Evolutionary conservation across 1,284 basidiomycete genomes (phyloP), one percentile per base, ranked within the genome.

Genomic region (Golubevia pallescens): DNA sequence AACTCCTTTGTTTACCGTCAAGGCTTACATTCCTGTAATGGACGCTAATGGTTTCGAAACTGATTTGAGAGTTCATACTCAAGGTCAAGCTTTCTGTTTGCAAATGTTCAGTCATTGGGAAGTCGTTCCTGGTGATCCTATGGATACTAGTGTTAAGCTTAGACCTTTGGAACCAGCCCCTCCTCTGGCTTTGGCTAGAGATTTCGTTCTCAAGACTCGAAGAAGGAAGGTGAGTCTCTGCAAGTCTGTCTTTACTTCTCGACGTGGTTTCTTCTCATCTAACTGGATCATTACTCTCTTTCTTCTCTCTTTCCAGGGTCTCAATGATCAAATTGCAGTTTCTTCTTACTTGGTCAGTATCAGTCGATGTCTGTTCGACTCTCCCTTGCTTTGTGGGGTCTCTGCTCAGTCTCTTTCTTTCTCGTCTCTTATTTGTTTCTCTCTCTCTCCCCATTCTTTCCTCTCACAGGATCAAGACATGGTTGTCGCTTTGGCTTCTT

Each of bases 31-130:
- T 16, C 82, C 82, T 23, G 82, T 79, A 42, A 78, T 85, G 52
- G 82, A 85, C 60, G 71, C 81, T 4, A 80, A 76, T 57, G 82
- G 82, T 8, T 85, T 85, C 68, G 82, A 85, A 69, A 85, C 82
- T 16, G 82, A 85, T 66, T 61, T 85, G 53, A 57, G 82, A 1
- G 76, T 79, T 2, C 70, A 74, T 13, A 85, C 82, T 4, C 72
- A 82, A 19, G 82, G 82, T 7, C 70, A 76, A 60, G 82, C 82
- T 2, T 78, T 85, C 34, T 70, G 63, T 23, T 56, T 84, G 16
- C 75, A 77, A 68, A 64, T 67, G n/a, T 84, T 85, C 34, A 65
- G 67, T 52, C 81, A 85, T 62, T 85, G 81, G 78, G 65, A 66
- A 51, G 81, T 85, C 24, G 81, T 85, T 1, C 82, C 82, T 8